Conservation (phyloP, 2,329 filamentous ascomycete genomes). For the Blumeria graminis region DNA sequence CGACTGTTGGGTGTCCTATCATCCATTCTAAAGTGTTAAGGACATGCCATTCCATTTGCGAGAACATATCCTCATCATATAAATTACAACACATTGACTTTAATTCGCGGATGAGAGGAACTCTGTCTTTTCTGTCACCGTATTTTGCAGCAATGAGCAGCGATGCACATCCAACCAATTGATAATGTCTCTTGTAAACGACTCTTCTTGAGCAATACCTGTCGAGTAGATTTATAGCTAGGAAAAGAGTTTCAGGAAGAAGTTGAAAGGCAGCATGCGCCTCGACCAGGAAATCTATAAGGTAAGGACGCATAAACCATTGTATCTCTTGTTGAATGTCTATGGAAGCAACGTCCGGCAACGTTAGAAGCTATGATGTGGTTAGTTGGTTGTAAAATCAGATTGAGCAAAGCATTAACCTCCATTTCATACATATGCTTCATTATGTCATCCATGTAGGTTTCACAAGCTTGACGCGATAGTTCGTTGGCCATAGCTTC, state of each 20-base stretch:
- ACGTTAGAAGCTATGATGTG: constrained; percentile 41
- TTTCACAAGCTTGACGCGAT: constrained; percentile 60
- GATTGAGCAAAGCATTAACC: constrained; percentile 19
- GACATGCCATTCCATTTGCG: constrained; percentile 99
- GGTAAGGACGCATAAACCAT: constrained; percentile 97
- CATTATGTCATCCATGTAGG: constrained; percentile 87
- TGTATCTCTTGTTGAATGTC: constrained; percentile 98
- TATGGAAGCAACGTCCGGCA: constrained; percentile 90
- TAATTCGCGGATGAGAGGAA: constrained; percentile 89
- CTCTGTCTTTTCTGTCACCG: constrained; percentile 92
- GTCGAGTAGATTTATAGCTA: constrained; percentile 89
- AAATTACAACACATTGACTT: constrained; percentile 98
- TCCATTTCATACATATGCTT: constrained; percentile 93
- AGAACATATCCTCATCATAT: constrained; percentile 99
- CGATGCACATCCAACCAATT: constrained; percentile 86
- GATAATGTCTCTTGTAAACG: constrained; percentile 98
- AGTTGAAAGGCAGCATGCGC: constrained; percentile 87
- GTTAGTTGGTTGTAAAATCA: neutral
- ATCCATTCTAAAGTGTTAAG: constrained; percentile 92
- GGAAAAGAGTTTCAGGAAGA: constrained; percentile 81
- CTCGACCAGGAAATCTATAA: constrained; percentile 95
- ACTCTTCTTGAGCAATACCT: constrained; percentile 94
- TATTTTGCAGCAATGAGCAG: constrained; percentile 96
- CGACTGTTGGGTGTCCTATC: constrained; percentile 85
- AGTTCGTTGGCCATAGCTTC: constrained; percentile 75